Base-by-base conservation (phyloP, 208 protist species). In the Paratrypanosoma confusum region DNA sequence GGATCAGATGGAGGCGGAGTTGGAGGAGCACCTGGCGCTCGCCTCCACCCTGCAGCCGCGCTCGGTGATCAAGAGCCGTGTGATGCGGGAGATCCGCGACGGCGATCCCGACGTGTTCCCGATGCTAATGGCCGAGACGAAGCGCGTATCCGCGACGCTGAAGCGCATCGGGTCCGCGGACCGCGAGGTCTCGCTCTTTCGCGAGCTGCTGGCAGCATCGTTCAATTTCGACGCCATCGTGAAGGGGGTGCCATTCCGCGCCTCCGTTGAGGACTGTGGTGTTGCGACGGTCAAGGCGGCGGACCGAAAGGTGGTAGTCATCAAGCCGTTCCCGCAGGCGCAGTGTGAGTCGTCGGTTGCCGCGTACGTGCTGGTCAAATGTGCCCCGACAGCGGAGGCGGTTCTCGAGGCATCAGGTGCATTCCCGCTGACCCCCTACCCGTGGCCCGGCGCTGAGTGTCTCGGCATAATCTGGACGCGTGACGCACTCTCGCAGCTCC, bases 171-270 rank as follows among this genome's bases (percentile, higher is more conserved):
- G n/a, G n/a, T n/a, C n/a, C n/a, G 44, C 33, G 1, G 69, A 82
- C 28, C 60, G 56, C 28, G 59, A 55, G 3, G 34, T 43, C 34
- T 69, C 71, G 38, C 57, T 72, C 40, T 49, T 62, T 34, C 69
- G 69, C 45, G 51, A 72, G 29, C 70, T 57, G 41, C 55, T 81
- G 25, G 72, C 64, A 16, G 51, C 55, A 39, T 75, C 71, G 40
- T 88, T 79, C 46, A 88, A 88, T 47, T 58, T 81, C 5, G 65
- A 59, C 2, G 72, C 73, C 24, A 75, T 83, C 27, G 33, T 82
- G 11, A 47, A 39, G 21, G 28, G 41, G 17, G 33, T 27, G 24
- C 39, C 70, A 1, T 48, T 60, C 35, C 79, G 73, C 24, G 79
- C 79, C 1, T 29, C 52, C 26, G 64, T 88, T 21, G 49, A 67